These are phyloP conservation scores for Venturiaceae sp. DNA, from an alignment of 2,329 filamentous ascomycete genomes.

Conservation along the genomic window DNA sequence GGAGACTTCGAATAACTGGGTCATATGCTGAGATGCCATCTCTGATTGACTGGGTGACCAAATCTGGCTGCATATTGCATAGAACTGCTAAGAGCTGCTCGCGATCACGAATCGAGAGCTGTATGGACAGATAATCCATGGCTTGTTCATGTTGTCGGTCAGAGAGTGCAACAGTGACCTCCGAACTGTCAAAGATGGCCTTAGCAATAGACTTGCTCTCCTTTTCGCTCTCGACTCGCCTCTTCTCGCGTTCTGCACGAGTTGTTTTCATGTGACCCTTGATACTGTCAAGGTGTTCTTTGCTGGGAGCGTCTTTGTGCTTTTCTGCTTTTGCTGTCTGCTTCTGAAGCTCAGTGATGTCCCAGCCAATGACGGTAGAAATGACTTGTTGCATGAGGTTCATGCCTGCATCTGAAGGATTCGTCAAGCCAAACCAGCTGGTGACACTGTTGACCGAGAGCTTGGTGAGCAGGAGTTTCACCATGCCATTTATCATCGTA, in stretches of 20 bases:
- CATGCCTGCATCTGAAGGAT: conserved; percentile 66
- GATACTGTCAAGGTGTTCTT: conserved; percentile 52
- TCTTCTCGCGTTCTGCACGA: conserved; percentile 47
- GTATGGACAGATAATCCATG: conserved; percentile 59
- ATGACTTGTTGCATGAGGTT: conserved; percentile 72
- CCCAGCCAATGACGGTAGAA: conserved; percentile 62
- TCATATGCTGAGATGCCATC: conserved; percentile 61
- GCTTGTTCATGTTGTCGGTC: conserved; percentile 54
- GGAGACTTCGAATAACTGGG: conserved; percentile 62
- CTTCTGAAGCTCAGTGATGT: conserved; percentile 60
- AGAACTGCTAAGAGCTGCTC: conserved; percentile 57
- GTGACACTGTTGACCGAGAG: conserved; percentile 63
- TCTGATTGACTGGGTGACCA: conserved; percentile 58
- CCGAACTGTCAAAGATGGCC: conserved; percentile 50
- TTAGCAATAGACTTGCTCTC: conserved; percentile 53
- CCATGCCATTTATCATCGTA: conserved; percentile 70
- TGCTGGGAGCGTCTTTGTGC: conserved; percentile 46
- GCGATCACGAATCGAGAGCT: conserved; percentile 65
- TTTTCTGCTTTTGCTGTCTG: conserved; percentile 55
- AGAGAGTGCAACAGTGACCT: conserved; percentile 40
- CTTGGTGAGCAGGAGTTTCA: conserved; percentile 66
- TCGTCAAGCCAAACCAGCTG: conserved; percentile 69
- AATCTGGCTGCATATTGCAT: conserved; percentile 60
- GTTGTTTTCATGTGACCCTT: conserved; percentile 22
- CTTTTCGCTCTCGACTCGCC: conserved; percentile 45